These are phyloP conservation scores for Diaporthe vexans DNA, from an alignment of 2,329 filamentous ascomycete species.

Conservation along the genomic window DNA sequence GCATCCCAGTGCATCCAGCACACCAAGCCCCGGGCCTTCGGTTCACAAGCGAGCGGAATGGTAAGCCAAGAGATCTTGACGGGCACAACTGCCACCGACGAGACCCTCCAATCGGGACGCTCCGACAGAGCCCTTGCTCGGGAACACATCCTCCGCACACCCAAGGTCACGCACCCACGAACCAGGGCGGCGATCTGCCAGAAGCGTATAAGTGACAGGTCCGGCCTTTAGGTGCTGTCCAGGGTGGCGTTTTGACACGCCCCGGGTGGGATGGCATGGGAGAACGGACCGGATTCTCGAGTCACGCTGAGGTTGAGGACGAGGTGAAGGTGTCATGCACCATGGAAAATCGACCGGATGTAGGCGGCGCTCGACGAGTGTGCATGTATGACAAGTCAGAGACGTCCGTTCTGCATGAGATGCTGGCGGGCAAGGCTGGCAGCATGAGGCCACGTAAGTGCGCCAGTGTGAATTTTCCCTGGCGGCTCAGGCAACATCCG, in stretches of 20 bases:
- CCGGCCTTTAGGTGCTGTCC: not conserved
- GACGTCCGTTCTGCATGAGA: slow-evolving; percentile 7
- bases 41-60: slow-evolving; percentile 18
- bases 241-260: slow-evolving; percentile 9
- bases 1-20: slow-evolving; percentile 23
- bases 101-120: slow-evolving; percentile 32
- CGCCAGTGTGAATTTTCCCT: slow-evolving; percentile 1
- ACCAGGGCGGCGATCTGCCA: slow-evolving; percentile 2
- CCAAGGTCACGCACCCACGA: slow-evolving; percentile 13
- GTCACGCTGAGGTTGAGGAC: slow-evolving; percentile 9
- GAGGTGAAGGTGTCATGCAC: slow-evolving; percentile 28
- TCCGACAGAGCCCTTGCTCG: slow-evolving; percentile 20
- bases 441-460: slow-evolving; percentile 29
- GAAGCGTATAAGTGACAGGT: not conserved
- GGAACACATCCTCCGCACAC: slow-evolving; percentile 27
- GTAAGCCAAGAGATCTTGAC: slow-evolving; percentile 33
- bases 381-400: slow-evolving; percentile 19
- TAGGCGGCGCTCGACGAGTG: not conserved
- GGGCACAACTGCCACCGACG: slow-evolving; percentile 16
- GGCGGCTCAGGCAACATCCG: slow-evolving; percentile 18
- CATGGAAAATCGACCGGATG: slow-evolving; percentile 9
- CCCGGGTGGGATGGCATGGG: not conserved
- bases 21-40: slow-evolving; percentile 15
- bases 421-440: slow-evolving; percentile 20
- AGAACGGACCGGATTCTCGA: slow-evolving; percentile 21